Base-by-base conservation (phyloP, 2,329 filamentous ascomycete species). In the Madurella fahalii region DNA sequence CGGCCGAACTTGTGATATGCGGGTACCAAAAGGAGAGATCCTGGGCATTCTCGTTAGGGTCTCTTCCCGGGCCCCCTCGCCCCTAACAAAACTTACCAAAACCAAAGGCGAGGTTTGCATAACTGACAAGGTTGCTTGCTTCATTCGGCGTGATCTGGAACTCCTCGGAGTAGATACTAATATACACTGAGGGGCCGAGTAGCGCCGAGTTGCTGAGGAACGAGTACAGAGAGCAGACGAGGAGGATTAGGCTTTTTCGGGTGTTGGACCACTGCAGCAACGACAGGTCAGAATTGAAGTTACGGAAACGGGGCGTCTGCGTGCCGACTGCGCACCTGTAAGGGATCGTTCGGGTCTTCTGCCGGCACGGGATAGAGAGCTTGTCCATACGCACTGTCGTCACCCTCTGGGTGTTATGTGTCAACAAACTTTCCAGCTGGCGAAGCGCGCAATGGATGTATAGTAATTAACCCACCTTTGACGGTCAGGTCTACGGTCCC, bases 301-400 rank as follows among this genome's bases (percentile, higher is more conserved):
- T n/a, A n/a, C n/a, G n/a, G n/a, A n/a, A n/a, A n/a, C n/a, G n/a
- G n/a, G n/a, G n/a, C n/a, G n/a, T n/a, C n/a, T n/a, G n/a, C n/a
- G n/a, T n/a, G n/a, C n/a, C n/a, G n/a, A n/a, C n/a, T n/a, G 30
- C 52, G 5, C 67, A 76, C 73, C 64, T 77, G 77, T 9, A 83
- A 71, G 8, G 81, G 81, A 63, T 84, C 81, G 56, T 84, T 84
- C 1, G 81, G 81, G 60, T 84, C 81, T 52, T 82, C 76, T 1
- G 80, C 78, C 2, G 82, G 81, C 1, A 84, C 81, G 1, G 82
- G 81, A 60, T 78, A 84, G 3, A 84, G 71, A 2, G 82, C 81
- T 64, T 84, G 81, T 18, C 82, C 82, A 55, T 81, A 80, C 0
- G 71, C 79, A 1, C 80, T 80, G 60, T 83, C 80, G 61, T 83